A percentile compares a stretch with the other conserved stretches of the same genome.
Evolutionary conservation across 2,329 filamentous ascomycete species (phyloP).

Genomic region (Calcarisporium arbuscula): DNA sequence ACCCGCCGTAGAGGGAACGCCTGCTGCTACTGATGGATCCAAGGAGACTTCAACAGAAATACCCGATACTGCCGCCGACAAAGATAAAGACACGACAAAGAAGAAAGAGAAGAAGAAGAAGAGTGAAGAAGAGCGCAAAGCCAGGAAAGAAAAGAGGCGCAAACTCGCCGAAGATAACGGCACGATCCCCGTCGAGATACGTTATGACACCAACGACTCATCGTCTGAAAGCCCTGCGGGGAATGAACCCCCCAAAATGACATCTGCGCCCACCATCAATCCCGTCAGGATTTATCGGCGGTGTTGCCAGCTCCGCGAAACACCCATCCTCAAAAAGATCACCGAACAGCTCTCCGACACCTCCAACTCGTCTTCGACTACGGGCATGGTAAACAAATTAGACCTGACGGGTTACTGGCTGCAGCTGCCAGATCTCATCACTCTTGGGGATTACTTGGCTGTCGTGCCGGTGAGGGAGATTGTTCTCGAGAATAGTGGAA

Average conservation of each 20-base stretch:
- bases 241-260: constrained; percentile 19
- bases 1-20: constrained; percentile 31
- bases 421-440: constrained; percentile 75
- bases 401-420: constrained; percentile 82
- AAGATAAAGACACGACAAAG: constrained; percentile 43
- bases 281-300: constrained; percentile 87
- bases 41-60: constrained; percentile 8
- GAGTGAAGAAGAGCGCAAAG: constrained; percentile 87
- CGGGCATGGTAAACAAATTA: constrained; percentile 74
- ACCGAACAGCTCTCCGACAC: constrained; percentile 77
- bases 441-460: constrained; percentile 87
- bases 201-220: constrained; percentile 62
- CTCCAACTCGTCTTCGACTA: constrained; percentile 56
- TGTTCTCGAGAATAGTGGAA: constrained; percentile 76
- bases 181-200: constrained; percentile 75
- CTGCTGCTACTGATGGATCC: constrained; percentile 24
- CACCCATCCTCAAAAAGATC: constrained; percentile 84
- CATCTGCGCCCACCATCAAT: constrained; percentile 68
- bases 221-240: constrained; percentile 26
- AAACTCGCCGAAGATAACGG: constrained; percentile 84
- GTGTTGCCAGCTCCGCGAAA: constrained; percentile 91
- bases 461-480: constrained; percentile 87
- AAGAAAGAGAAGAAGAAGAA: constrained; percentile 97
- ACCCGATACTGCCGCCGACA: constrained; percentile 16
- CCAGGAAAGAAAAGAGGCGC: constrained; percentile 83